These are phyloP conservation scores for Eucalyptus urophylla DNA, from an alignment of 345 rosid species.

Conservation along the genomic window DNA sequence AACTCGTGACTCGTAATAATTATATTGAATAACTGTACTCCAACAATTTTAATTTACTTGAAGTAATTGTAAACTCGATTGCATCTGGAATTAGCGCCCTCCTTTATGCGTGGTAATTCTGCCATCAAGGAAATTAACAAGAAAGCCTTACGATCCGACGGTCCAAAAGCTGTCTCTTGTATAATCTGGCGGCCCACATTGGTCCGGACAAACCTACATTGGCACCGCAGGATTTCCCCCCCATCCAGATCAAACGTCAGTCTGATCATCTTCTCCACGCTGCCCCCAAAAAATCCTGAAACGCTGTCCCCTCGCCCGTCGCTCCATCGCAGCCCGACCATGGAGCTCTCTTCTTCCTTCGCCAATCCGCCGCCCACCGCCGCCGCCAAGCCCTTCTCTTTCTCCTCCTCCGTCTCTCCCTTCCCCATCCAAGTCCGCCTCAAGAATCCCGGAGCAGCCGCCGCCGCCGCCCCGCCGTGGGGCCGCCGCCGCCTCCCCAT, in stretches of 20 bases:
- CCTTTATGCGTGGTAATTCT: rapidly evolving
- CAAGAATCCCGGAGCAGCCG: neutral
- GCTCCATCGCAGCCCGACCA: neutral
- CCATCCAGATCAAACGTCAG: neutral
- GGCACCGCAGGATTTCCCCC: neutral
- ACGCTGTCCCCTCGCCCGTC: no score
- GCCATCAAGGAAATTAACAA: no score
- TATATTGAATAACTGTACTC: no score
- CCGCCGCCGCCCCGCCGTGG: rapidly evolving
- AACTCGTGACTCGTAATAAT: no score
- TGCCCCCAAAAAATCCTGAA: neutral
- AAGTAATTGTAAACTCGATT: no score
- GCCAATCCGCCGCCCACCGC: constrained; percentile 13
- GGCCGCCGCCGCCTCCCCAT: constrained; percentile 19
- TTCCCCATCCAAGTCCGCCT: constrained; percentile 22
- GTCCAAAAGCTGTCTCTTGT: neutral
- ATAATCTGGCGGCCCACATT: neutral
- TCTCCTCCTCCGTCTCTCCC: constrained; percentile 47
- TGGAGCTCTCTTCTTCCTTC: constrained; percentile 79
- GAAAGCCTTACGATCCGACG: neutral
- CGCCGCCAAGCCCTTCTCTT: constrained; percentile 18
- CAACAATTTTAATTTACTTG: no score
- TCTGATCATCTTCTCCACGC: neutral
- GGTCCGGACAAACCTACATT: neutral
- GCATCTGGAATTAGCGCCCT: no score